Percentiles rank a stretch among this genome's conserved stretches.
Conservation (phyloP, 306 rosid genomes). For the Ormosia emarginata region DNA sequence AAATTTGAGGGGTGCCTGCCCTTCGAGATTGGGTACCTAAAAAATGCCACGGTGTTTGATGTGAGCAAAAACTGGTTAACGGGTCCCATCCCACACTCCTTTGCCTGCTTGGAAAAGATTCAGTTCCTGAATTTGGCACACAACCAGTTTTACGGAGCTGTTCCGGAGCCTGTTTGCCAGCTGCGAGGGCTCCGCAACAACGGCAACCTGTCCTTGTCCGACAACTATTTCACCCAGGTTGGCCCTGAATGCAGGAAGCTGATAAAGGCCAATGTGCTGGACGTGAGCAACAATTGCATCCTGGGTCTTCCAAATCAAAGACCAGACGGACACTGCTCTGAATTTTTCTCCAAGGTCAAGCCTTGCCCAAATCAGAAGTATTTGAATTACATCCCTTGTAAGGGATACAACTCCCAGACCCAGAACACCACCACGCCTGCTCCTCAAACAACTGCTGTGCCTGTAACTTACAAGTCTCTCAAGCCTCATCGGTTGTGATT, state of each 20-base stretch:
- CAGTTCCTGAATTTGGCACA: slow-evolving; percentile 35
- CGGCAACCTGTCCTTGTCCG: slow-evolving; percentile 26
- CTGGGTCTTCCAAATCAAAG: slow-evolving; percentile 44
- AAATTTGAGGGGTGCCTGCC: slow-evolving; percentile 62
- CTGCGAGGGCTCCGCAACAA: slow-evolving; percentile 29
- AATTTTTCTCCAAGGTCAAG: slow-evolving; percentile 18
- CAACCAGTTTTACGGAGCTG: slow-evolving; percentile 47
- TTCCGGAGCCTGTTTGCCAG: slow-evolving; percentile 64
- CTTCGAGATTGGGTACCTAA: slow-evolving; percentile 52
- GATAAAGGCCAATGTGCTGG: slow-evolving; percentile 35
- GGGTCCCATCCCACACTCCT: slow-evolving; percentile 74
- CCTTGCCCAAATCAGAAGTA: slow-evolving; percentile 23
- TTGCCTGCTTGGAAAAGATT: slow-evolving; percentile 52
- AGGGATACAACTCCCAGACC: background rate
- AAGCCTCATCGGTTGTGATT: slow-evolving; percentile 31
- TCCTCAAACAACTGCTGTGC: background rate
- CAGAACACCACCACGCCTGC: background rate
- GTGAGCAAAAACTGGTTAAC: slow-evolving; percentile 40
- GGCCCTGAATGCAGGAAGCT: slow-evolving; percentile 61
- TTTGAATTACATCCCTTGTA: slow-evolving; percentile 44
- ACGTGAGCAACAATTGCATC: slow-evolving; percentile 56
- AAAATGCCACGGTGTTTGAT: slow-evolving; percentile 49
- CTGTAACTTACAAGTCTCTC: slow-evolving; percentile 43
- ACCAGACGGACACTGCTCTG: slow-evolving; percentile 16
- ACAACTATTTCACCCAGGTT: slow-evolving; percentile 54